A percentile compares a stretch with the other conserved stretches of the same genome.
phyloP scores from a whole-genome alignment of 2,329 filamentous ascomycete species.

The Sclerotinia glacialis region DNA sequence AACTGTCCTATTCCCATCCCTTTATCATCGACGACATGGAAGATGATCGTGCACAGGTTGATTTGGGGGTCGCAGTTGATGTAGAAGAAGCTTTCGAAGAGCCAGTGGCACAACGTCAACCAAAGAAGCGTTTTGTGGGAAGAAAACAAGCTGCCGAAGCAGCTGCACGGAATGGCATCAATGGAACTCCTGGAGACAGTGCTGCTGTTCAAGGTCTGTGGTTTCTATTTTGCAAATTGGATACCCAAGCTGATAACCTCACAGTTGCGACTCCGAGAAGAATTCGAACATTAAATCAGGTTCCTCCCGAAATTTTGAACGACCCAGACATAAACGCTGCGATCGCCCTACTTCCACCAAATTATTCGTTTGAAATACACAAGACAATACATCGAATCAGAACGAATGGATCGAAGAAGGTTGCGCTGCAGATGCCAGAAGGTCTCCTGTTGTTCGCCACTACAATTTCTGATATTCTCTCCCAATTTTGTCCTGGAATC shows the following conservation, averaged over 20 bases:
- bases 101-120: conserved; percentile 58
- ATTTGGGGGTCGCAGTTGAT: conserved; percentile 67
- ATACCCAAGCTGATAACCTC: conserved; percentile 29
- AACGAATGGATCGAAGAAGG: conserved; percentile 70
- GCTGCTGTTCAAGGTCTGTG: conserved; percentile 65
- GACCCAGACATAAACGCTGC: conserved; percentile 84
- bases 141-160: conserved; percentile 68
- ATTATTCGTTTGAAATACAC: conserved; percentile 98
- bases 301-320: conserved; percentile 81
- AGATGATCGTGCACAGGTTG: conserved; percentile 67
- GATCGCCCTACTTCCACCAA: conserved; percentile 81
- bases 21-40: conserved; percentile 55
- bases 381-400: conserved; percentile 97
- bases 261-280: conserved; percentile 69
- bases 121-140: conserved; percentile 90
- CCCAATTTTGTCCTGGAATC: conserved; percentile 86
- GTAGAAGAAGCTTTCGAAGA: conserved; percentile 56
- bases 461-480: conserved; percentile 94
- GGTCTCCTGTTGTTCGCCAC: conserved; percentile 93
- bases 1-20: background rate
- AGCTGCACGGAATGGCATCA: conserved; percentile 41
- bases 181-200: conserved; percentile 51
- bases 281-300: conserved; percentile 80
- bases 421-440: conserved; percentile 97
- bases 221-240: conserved; percentile 15